phyloP scores from a whole-genome alignment of 257 asterid species.

The Fraxinus americana region DNA sequence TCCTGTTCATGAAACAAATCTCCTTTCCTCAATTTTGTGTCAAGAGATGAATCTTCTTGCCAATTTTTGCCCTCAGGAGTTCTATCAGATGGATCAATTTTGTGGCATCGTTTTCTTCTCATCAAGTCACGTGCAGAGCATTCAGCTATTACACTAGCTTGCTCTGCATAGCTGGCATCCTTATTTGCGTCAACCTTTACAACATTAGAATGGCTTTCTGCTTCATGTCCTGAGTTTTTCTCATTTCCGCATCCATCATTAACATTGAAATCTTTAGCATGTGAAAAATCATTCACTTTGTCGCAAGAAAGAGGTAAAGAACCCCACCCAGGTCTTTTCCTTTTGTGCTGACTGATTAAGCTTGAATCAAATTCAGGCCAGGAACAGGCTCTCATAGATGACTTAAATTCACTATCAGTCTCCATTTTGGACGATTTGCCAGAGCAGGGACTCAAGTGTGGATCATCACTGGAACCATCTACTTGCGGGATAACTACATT shows the following conservation, averaged over 20 bases:
- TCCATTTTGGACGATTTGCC: slow-evolving; percentile 43
- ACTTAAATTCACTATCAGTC: slow-evolving; percentile 30
- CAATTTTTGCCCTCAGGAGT: slow-evolving; percentile 31
- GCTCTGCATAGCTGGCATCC: slow-evolving; percentile 31
- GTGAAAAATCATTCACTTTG: slow-evolving; percentile 36
- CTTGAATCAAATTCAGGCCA: slow-evolving; percentile 37
- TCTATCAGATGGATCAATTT: slow-evolving; percentile 48
- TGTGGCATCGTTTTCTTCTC: slow-evolving; percentile 79
- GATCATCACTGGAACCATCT: slow-evolving; percentile 77
- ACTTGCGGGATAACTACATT: slow-evolving; percentile 66
- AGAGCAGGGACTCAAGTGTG: slow-evolving; percentile 37
- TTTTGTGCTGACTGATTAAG: slow-evolving; percentile 39
- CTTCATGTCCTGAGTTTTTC: slow-evolving; percentile 38
- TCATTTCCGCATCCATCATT: slow-evolving; percentile 30
- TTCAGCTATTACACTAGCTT: slow-evolving; percentile 42
- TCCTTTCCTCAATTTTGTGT: slow-evolving; percentile 35
- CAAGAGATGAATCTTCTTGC: slow-evolving; percentile 36
- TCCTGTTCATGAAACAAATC: slow-evolving; percentile 28
- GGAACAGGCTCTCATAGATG: slow-evolving; percentile 30
- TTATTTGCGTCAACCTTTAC: slow-evolving; percentile 34
- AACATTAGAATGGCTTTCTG: slow-evolving; percentile 30
- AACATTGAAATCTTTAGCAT: slow-evolving; percentile 29
- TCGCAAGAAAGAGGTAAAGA: slow-evolving; percentile 65
- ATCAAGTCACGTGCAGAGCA: slow-evolving; percentile 82
- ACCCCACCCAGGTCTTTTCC: slow-evolving; percentile 69